Evolutionary conservation across 306 rosid species (phyloP).

Genomic region (Lablab purpureus): DNA sequence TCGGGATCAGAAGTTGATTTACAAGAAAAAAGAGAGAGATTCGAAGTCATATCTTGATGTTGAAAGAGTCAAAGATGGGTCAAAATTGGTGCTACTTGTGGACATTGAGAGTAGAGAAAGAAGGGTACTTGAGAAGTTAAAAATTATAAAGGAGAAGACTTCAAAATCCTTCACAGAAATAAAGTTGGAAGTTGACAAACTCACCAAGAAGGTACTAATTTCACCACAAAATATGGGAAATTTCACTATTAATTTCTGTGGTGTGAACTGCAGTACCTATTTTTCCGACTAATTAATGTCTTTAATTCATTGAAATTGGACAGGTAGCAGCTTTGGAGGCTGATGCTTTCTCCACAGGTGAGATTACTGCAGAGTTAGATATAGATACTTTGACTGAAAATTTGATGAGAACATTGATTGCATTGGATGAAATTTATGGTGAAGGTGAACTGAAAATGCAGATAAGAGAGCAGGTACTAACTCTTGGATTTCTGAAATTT

Average conservation of each 20-base stretch:
- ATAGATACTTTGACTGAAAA: slow-evolving; percentile 67
- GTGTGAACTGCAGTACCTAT: background rate
- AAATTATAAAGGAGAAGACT: slow-evolving; percentile 60
- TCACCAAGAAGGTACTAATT: slow-evolving; percentile 62
- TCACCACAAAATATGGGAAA: background rate
- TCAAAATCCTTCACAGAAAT: slow-evolving; percentile 64
- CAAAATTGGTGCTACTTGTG: slow-evolving; percentile 66
- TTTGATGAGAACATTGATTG: slow-evolving; percentile 70
- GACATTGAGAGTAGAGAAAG: slow-evolving; percentile 67
- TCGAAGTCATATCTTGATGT: slow-evolving; percentile 80
- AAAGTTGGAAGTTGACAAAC: slow-evolving; percentile 63
- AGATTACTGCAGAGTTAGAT: slow-evolving; percentile 50
- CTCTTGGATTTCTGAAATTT: slow-evolving; percentile 2
- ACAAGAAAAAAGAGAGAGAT: slow-evolving; percentile 79
- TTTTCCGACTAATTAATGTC: background rate
- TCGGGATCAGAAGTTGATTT: slow-evolving; percentile 74
- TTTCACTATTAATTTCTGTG: background rate
- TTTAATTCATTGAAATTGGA: slow-evolving; percentile 40
- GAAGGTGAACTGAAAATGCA: slow-evolving; percentile 69
- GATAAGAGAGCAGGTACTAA: slow-evolving; percentile 67
- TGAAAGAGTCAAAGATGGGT: slow-evolving; percentile 72
- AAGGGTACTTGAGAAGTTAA: slow-evolving; percentile 59
- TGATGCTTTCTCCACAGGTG: slow-evolving; percentile 50
- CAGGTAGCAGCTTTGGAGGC: slow-evolving; percentile 72
- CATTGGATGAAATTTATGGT: slow-evolving; percentile 70